Percentiles rank a stretch among this genome's conserved stretches.
Conservation (phyloP, 2,329 filamentous ascomycete genomes). For the Beauveria australis region DNA sequence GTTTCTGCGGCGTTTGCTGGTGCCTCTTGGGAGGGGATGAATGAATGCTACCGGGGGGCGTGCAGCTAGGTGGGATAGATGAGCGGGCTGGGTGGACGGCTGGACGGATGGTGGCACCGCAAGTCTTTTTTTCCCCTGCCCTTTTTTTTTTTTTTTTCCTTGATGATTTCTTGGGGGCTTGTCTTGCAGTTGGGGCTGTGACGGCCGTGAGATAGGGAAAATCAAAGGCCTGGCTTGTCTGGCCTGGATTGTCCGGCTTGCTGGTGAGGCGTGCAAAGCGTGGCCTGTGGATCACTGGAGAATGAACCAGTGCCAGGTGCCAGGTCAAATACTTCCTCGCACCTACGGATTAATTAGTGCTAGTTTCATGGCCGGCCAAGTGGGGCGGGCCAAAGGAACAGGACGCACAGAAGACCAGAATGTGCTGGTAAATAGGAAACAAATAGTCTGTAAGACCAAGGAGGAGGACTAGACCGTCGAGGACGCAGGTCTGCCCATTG, state of each 20-base stretch:
- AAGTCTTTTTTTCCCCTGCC: not conserved
- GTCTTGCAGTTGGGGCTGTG: too few species aligned
- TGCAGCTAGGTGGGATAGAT: not conserved
- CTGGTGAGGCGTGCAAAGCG: not conserved
- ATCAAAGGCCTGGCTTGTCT: not conserved
- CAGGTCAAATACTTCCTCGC: not conserved
- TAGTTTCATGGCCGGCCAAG: too few species aligned
- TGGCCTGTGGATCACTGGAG: not conserved
- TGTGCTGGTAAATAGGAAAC: too few species aligned
- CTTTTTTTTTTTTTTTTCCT: not conserved
- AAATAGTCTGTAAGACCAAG: too few species aligned
- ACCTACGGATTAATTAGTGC: too few species aligned
- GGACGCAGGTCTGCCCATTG: too few species aligned
- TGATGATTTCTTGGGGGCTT: not conserved
- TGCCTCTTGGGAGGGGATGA: not conserved
- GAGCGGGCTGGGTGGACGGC: constrained; percentile 2
- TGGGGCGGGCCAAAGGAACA: too few species aligned
- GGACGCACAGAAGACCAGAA: too few species aligned
- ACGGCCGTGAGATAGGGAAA: too few species aligned
- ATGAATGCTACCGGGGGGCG: not conserved
- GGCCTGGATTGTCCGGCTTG: not conserved
- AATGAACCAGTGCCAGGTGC: not conserved
- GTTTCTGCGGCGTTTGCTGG: not conserved
- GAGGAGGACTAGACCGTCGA: too few species aligned
- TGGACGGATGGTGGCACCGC: not conserved